Conservation (phyloP, 2,329 filamentous ascomycete species). For the Monosporascus sp. region DNA sequence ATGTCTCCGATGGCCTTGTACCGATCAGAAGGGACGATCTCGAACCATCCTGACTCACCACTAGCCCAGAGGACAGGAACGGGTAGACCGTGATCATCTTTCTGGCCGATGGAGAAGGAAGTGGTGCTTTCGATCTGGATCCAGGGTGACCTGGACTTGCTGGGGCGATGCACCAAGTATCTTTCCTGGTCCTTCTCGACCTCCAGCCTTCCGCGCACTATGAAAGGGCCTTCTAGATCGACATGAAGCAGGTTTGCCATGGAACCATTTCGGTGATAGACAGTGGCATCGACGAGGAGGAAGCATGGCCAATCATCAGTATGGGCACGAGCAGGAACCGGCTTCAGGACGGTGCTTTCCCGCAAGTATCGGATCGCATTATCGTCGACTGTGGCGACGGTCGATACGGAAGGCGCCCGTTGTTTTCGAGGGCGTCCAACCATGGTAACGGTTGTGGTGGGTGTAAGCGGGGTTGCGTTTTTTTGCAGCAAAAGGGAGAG, state of each 20-base stretch:
- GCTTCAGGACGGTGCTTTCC: conserved; percentile 32
- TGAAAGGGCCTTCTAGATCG: conserved; percentile 53
- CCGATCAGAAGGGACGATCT: conserved; percentile 51
- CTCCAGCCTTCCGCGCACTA: conserved; percentile 54
- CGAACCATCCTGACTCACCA: conserved; percentile 62
- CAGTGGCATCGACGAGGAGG: conserved; percentile 52
- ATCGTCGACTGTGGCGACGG: conserved; percentile 37
- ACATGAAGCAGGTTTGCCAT: conserved; percentile 57
- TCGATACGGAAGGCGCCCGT: conserved; percentile 39
- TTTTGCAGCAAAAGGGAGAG: background rate
- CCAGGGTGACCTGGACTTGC: conserved; percentile 23
- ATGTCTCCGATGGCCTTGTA: conserved; percentile 53
- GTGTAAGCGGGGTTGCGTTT: background rate
- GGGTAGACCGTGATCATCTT: conserved; percentile 39
- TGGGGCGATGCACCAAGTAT: conserved; percentile 25
- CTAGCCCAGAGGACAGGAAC: conserved; percentile 60
- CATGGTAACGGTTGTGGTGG: conserved; percentile 23
- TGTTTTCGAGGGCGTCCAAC: conserved; percentile 18
- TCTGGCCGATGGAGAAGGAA: conserved; percentile 48
- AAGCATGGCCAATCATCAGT: conserved; percentile 56
- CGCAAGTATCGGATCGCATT: conserved; percentile 23
- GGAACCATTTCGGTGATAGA: conserved; percentile 51
- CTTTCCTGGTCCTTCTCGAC: conserved; percentile 37
- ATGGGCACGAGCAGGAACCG: conserved; percentile 26
- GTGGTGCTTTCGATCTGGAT: conserved; percentile 50